phyloP scores from a whole-genome alignment of 2,329 filamentous ascomycete genomes.

The Hypoxylon sp. region DNA sequence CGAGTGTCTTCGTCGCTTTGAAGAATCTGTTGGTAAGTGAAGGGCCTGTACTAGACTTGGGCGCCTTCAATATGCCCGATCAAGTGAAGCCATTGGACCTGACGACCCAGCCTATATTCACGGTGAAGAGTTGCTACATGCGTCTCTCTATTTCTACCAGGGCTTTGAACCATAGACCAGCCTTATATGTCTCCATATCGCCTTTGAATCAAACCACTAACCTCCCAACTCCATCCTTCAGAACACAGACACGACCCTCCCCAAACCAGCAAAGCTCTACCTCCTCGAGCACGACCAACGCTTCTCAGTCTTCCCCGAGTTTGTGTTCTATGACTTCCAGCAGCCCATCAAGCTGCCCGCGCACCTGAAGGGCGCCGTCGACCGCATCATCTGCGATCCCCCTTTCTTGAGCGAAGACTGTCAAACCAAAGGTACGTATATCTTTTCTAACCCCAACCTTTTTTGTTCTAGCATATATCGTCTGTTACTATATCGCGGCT shows the following conservation, averaged over 20 bases:
- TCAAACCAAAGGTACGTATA: conserved; percentile 77
- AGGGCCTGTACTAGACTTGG: conserved; percentile 11
- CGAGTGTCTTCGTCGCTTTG: conserved; percentile 82
- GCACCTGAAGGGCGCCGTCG: conserved; percentile 73
- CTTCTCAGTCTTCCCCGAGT: conserved; percentile 81
- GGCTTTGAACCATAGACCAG: not conserved
- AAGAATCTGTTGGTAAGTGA: conserved; percentile 76
- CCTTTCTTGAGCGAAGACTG: conserved; percentile 86
- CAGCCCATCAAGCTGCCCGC: conserved; percentile 75
- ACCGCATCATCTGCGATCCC: conserved; percentile 81
- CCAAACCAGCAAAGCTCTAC: conserved; percentile 70
- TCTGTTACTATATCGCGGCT: not conserved
- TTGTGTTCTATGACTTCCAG: conserved; percentile 81
- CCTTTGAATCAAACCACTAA: conserved; percentile 4
- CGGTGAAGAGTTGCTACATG: not conserved
- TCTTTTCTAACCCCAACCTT: not conserved
- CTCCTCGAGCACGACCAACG: conserved; percentile 82
- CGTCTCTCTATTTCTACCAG: not conserved
- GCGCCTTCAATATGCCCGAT: not conserved
- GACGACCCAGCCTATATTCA: not conserved
- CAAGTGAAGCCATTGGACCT: not conserved
- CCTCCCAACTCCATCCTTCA: conserved; percentile 17
- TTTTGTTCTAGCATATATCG: not conserved
- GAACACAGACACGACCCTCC: conserved; percentile 49
- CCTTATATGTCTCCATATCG: no score